Evolutionary conservation across 2,329 filamentous ascomycete species (phyloP), one percentile per base, ranked within the genome.

Genomic region (Exophiala dermatitidis): DNA sequence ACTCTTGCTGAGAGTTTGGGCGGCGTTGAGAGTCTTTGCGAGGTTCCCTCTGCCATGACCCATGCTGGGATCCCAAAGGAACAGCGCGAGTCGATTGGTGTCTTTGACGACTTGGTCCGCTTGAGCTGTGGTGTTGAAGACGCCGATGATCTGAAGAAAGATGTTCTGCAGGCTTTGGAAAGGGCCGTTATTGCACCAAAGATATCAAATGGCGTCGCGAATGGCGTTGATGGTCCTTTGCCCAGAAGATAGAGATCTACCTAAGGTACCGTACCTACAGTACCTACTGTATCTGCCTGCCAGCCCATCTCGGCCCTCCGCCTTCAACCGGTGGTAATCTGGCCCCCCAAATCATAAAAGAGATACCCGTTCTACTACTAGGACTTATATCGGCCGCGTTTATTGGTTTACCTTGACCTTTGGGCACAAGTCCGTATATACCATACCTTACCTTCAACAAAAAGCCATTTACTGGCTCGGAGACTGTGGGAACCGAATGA

Each of bases 71-170:
- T 98, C 61, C 93, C 93, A 46, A 82, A 80, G 68, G 90, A 90
- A 57, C 83, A 95, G 76, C 80, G 93, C 53, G 93, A 98, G 77
- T 86, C 85, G 2, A 90, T 93, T 0, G 93, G 93, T 57, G 90
- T 98, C 32, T 97, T 84, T 66, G 93, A 98, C 67, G 93, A 98
- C 69, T 79, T 98, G 5, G 88, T 98, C 31, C 81, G 93, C 61
- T 77, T 98, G 56, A 95, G 89, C 77, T 96, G 90, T 68, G 93
- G 93, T 65, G 83, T 98, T 51, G 93, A 98, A 74, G 93, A 98
- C 66, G 81, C 82, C 5, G 83, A 84, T 57, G 93, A 98, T 70
- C 76, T 98, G 57, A 84, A 83, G 64, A 79, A 77, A 38, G 93
- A 98, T 74, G 83, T 94, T 10, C 69, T 90, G 60, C 85, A 87